phyloP scores from a whole-genome alignment of 495 filamentous ascomycete species.

The Amphirosellinia nigrospora region DNA sequence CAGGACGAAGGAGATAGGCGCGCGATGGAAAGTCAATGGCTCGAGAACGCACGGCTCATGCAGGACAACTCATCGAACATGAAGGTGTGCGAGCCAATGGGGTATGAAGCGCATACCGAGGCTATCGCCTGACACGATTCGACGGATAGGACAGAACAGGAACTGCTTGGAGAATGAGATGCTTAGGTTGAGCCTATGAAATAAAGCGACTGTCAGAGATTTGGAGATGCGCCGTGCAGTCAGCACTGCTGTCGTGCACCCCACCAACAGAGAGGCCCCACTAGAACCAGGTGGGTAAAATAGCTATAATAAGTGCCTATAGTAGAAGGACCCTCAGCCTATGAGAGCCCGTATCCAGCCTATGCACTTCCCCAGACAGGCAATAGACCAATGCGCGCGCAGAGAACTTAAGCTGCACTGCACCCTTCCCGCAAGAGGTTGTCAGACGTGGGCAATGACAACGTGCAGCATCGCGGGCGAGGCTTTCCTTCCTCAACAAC shows the following conservation, averaged over 20 bases:
- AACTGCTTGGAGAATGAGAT: constrained; percentile 22
- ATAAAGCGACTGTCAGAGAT: constrained; percentile 1
- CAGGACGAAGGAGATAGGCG: constrained; percentile 29
- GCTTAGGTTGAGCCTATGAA: constrained; percentile 14
- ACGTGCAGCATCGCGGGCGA: constrained; percentile 24
- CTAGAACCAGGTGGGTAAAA: background rate
- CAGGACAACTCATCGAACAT: constrained; percentile 44
- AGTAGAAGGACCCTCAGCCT: background rate
- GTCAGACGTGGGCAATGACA: constrained; percentile 5
- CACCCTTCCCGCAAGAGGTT: background rate
- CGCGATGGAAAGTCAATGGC: constrained; percentile 32
- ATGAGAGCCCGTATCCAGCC: background rate
- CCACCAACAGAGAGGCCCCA: constrained; percentile 8
- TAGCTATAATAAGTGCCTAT: background rate
- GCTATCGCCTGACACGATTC: constrained; percentile 28
- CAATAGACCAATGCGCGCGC: background rate
- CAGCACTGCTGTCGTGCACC: background rate
- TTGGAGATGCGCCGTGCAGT: constrained; percentile 7
- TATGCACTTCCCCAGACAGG: constrained; percentile 12
- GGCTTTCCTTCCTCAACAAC: constrained; percentile 29
- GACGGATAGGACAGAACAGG: constrained; percentile 2
- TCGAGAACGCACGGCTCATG: constrained; percentile 30
- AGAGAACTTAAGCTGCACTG: background rate
- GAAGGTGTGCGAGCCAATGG: constrained; percentile 26
- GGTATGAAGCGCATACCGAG: constrained; percentile 29